phyloP scores from a whole-genome alignment of 257 asterid species.

The Scutellaria baicalensis region DNA sequence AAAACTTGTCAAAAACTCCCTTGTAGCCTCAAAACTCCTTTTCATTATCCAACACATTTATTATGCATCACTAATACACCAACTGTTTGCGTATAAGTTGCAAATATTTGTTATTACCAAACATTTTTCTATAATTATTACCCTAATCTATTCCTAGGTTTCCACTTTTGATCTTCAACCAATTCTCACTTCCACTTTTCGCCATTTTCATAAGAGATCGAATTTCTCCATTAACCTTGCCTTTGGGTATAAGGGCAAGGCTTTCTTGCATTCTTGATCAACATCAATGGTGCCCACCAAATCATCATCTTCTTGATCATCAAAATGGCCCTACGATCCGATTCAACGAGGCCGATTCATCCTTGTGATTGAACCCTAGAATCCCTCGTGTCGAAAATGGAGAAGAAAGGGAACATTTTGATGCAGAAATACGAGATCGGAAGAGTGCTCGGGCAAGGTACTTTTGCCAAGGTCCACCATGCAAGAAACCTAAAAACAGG shows the following conservation, averaged over 20 bases:
- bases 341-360: background rate
- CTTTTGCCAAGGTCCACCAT: constrained; percentile 82
- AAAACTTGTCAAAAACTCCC: background rate
- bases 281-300: background rate
- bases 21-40: background rate
- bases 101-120: background rate
- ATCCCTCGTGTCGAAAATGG: constrained; percentile 20
- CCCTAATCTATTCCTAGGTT: background rate
- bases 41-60: background rate
- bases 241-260: constrained; percentile 31
- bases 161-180: background rate
- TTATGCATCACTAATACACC: constrained; percentile 6
- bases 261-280: background rate
- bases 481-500: constrained; percentile 56
- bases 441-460: constrained; percentile 72
- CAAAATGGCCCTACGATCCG: background rate
- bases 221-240: constrained; percentile 39
- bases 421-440: constrained; percentile 80
- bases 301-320: background rate
- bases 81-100: constrained; percentile 1
- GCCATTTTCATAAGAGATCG: constrained; percentile 1
- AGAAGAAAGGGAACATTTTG: constrained; percentile 52
- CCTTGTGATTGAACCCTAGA: background rate
- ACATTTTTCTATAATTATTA: constrained; percentile 10
- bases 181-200: background rate